Conservation (phyloP, 768 basidiomycete species). For the Pulveroboletus sp. region DNA sequence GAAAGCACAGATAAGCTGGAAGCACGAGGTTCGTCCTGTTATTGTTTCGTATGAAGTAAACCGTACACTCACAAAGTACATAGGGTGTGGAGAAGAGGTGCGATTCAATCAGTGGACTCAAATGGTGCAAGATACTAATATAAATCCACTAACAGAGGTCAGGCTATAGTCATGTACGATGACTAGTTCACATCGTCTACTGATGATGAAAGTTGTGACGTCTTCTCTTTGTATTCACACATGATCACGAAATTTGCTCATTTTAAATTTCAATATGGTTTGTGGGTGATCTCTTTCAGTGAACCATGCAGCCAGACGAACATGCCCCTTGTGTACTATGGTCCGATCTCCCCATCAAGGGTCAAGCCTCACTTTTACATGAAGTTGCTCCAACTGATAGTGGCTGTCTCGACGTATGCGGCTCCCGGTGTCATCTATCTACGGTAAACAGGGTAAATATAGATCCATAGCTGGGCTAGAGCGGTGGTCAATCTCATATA, state of each 20-base stretch:
- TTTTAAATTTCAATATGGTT: neutral
- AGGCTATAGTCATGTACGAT: slow-evolving; percentile 18
- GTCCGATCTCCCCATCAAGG: too few relatives aligned
- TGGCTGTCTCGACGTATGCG: too few relatives aligned
- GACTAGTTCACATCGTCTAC: slow-evolving; percentile 3
- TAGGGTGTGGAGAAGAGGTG: slow-evolving; percentile 20
- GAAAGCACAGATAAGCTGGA: slow-evolving; percentile 43
- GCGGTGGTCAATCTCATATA: too few relatives aligned
- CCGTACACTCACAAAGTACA: neutral
- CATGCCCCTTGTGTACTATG: too few relatives aligned
- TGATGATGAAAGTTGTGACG: neutral
- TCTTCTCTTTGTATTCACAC: neutral
- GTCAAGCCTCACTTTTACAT: too few relatives aligned
- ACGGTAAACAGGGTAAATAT: too few relatives aligned
- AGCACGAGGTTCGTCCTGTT: slow-evolving; percentile 21
- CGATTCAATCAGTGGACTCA: neutral
- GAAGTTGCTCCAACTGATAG: too few relatives aligned
- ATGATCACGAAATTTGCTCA: neutral
- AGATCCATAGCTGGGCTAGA: too few relatives aligned
- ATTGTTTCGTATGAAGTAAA: neutral
- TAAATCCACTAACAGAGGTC: slow-evolving; percentile 5
- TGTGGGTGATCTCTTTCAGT: too few relatives aligned
- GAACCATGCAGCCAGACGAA: too few relatives aligned
- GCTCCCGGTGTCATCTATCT: too few relatives aligned
- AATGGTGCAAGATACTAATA: neutral